Percentiles rank a stretch among this genome's conserved stretches.
Evolutionary conservation across 805 yeast species (phyloP).

Genomic region (Danielozyma ontarioensis): DNA sequence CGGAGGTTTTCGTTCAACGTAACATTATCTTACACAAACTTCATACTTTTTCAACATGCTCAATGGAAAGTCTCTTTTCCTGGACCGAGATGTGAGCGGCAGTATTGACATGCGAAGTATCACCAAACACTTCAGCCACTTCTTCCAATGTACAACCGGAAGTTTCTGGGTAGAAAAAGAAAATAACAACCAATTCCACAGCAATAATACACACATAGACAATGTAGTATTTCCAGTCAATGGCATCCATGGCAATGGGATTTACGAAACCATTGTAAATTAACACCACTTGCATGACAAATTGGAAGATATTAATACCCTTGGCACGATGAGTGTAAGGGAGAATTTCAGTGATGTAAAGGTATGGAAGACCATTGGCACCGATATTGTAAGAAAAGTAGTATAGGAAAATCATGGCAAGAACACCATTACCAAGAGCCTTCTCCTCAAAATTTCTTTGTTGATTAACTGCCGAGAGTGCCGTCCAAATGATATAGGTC

Average conservation of each 20-base stretch:
- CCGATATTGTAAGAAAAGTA: slow-evolving; percentile 38
- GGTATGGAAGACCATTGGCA: slow-evolving; percentile 40
- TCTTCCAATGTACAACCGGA: slow-evolving; percentile 40
- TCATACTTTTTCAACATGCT: neutral
- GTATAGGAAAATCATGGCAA: slow-evolving; percentile 48
- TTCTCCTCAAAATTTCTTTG: slow-evolving; percentile 36
- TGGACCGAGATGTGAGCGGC: neutral
- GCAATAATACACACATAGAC: slow-evolving; percentile 29
- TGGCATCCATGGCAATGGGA: slow-evolving; percentile 34
- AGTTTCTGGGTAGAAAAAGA: slow-evolving; percentile 37
- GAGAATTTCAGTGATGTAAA: slow-evolving; percentile 41
- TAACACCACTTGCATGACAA: slow-evolving; percentile 13
- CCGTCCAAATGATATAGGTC: slow-evolving; percentile 39
- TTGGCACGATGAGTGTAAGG: slow-evolving; percentile 37
- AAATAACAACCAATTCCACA: slow-evolving; percentile 22
- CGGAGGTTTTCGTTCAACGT: too few relatives aligned
- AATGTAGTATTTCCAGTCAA: slow-evolving; percentile 41
- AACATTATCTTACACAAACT: too few relatives aligned
- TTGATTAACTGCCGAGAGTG: slow-evolving; percentile 40
- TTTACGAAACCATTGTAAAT: slow-evolving; percentile 20
- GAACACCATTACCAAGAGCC: slow-evolving; percentile 39
- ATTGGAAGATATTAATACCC: slow-evolving; percentile 29
- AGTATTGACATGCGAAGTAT: slow-evolving; percentile 2
- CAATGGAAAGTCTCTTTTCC: neutral
- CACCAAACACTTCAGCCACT: slow-evolving; percentile 38